Percentiles rank a stretch among this genome's conserved stretches.
phyloP scores from a whole-genome alignment of 805 yeast genomes.

The Candida pseudoglaebosa region DNA sequence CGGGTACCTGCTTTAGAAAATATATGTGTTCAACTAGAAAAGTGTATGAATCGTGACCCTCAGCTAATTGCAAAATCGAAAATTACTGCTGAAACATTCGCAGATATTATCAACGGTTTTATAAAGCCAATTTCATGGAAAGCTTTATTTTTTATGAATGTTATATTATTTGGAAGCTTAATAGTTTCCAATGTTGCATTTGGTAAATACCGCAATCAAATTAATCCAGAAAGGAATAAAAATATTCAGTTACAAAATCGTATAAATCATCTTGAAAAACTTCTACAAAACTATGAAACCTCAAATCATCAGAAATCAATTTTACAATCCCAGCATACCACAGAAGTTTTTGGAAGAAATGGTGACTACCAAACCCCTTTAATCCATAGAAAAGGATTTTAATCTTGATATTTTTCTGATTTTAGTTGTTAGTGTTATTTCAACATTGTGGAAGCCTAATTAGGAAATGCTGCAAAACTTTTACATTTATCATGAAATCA shows the following conservation, averaged over 20 bases:
- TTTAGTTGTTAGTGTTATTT: too few species aligned
- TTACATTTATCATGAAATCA: neutral
- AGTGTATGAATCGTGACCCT: constrained; percentile 81
- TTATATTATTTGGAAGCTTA: constrained; percentile 49
- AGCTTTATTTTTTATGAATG: constrained; percentile 48
- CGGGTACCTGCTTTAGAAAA: constrained; percentile 74
- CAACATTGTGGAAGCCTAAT: neutral
- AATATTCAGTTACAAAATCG: constrained; percentile 13
- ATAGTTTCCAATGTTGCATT: constrained; percentile 50
- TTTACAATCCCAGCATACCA: neutral
- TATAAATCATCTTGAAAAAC: constrained; percentile 6
- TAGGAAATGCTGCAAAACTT: constrained; percentile 1
- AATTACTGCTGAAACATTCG: constrained; percentile 77
- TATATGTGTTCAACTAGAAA: constrained; percentile 69
- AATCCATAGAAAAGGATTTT: neutral
- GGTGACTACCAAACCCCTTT: neutral
- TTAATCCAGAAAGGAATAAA: constrained; percentile 7
- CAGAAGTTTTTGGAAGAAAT: neutral
- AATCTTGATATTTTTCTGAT: too few species aligned
- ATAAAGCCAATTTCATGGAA: constrained; percentile 68
- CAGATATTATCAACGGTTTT: constrained; percentile 77
- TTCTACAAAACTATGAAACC: neutral
- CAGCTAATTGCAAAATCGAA: constrained; percentile 60
- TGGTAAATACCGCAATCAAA: constrained; percentile 25
- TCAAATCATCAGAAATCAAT: neutral